A percentile compares a stretch with the other conserved stretches of the same genome.
Evolutionary conservation across 2,329 filamentous ascomycete genomes (phyloP).

Genomic region (Anthostomella pinea): DNA sequence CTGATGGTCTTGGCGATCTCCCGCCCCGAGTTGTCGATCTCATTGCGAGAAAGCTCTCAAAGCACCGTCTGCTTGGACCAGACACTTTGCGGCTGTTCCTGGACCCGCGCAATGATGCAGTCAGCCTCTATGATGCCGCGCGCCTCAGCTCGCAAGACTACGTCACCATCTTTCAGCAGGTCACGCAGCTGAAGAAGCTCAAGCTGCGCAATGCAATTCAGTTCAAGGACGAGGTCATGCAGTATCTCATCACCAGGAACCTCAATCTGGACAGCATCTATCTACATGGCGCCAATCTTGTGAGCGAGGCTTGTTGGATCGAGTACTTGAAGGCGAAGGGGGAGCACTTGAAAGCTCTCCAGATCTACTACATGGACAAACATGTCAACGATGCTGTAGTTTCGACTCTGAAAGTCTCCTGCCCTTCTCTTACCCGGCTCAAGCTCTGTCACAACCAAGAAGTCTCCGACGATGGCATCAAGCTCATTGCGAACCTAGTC

Average conservation of each 20-base stretch:
- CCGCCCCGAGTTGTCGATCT: slow-evolving; percentile 55
- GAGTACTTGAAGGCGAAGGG: slow-evolving; percentile 67
- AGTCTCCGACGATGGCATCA: slow-evolving; percentile 63
- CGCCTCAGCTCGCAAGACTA: slow-evolving; percentile 75
- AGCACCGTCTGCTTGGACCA: slow-evolving; percentile 54
- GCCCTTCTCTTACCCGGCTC: slow-evolving; percentile 67
- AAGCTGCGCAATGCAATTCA: slow-evolving; percentile 85
- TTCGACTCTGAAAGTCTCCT: slow-evolving; percentile 57
- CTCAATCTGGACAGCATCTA: slow-evolving; percentile 69
- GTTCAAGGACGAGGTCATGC: slow-evolving; percentile 80
- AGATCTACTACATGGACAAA: slow-evolving; percentile 80
- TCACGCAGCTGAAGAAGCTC: slow-evolving; percentile 66
- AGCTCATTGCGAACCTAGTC: slow-evolving; percentile 58
- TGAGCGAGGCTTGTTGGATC: slow-evolving; percentile 74
- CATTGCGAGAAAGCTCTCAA: slow-evolving; percentile 58
- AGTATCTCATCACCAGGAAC: slow-evolving; percentile 74
- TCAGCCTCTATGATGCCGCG: slow-evolving; percentile 57
- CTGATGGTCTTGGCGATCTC: slow-evolving; percentile 60
- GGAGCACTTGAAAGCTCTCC: slow-evolving; percentile 60
- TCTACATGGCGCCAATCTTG: slow-evolving; percentile 79
- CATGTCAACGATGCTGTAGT: slow-evolving; percentile 74
- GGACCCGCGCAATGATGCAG: slow-evolving; percentile 46
- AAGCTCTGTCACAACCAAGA: slow-evolving; percentile 81
- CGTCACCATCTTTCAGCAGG: slow-evolving; percentile 73
- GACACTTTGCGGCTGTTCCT: slow-evolving; percentile 57